These are phyloP conservation scores for Gracilaria gracilis DNA, from an alignment of 23 red algal genomes.

Conservation along the genomic window DNA sequence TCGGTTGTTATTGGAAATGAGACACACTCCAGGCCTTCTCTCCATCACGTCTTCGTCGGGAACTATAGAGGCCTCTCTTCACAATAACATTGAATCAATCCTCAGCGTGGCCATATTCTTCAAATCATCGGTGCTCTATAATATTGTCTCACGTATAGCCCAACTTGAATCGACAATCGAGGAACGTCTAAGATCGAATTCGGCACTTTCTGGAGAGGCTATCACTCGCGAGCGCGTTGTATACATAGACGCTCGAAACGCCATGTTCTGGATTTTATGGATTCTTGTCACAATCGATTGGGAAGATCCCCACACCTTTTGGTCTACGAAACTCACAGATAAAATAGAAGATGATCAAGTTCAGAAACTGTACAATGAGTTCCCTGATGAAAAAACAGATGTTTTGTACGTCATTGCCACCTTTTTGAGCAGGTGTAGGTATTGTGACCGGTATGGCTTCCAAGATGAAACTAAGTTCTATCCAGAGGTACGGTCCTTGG, in stretches of 20 bases:
- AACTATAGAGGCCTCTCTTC: slow-evolving; percentile 9
- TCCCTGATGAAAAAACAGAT: slow-evolving; percentile 1
- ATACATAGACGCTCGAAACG: slow-evolving; percentile 20
- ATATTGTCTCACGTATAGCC: neutral
- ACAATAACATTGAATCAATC: slow-evolving; percentile 22
- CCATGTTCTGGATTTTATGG: slow-evolving; percentile 33
- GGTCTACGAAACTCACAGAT: neutral
- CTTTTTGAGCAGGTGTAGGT: slow-evolving; percentile 21
- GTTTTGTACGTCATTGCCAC: slow-evolving; percentile 30
- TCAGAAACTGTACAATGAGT: neutral
- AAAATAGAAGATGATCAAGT: neutral
- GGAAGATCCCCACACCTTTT: neutral
- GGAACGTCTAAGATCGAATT: neutral
- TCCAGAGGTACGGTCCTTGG: slow-evolving; percentile 7
- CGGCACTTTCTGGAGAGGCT: neutral
- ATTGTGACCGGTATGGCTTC: slow-evolving; percentile 1
- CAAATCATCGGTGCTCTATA: neutral
- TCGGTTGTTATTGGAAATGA: slow-evolving; percentile 13
- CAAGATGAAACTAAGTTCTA: slow-evolving; percentile 6
- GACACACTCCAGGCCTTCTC: neutral
- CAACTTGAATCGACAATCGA: slow-evolving; percentile 10
- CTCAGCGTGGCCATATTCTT: slow-evolving; percentile 1
- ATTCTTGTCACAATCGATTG: slow-evolving; percentile 20
- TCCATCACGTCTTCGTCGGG: slow-evolving; percentile 20
- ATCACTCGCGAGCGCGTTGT: slow-evolving; percentile 23